Percentiles rank a stretch among this genome's conserved stretches.
Conservation (phyloP, 1,284 basidiomycete genomes). For the Ustilago trichophora region DNA sequence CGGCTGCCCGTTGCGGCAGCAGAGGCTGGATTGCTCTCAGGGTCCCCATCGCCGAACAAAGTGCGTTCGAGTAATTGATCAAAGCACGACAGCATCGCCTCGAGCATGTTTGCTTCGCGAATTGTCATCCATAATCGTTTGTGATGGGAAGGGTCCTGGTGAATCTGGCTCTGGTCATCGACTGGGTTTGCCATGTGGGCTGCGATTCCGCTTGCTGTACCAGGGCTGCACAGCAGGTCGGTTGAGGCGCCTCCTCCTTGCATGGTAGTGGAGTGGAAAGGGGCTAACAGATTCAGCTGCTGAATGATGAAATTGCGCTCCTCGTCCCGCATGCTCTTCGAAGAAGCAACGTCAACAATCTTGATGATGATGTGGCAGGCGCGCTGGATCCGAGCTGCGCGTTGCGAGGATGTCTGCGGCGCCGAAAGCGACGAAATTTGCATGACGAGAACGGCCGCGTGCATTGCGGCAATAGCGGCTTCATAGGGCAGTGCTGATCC, state of each 20-base stretch:
- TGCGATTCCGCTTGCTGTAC: constrained; percentile 20
- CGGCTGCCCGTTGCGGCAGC: neutral
- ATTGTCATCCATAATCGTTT: constrained; percentile 16
- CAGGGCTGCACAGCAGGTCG: constrained; percentile 7
- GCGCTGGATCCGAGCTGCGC: neutral
- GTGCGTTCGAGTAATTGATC: constrained; percentile 10
- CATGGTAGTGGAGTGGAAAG: neutral
- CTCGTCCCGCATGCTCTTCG: neutral
- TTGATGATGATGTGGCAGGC: constrained; percentile 14
- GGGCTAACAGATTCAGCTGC: constrained; percentile 17
- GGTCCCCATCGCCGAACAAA: constrained; percentile 10
- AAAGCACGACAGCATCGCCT: constrained; percentile 10
- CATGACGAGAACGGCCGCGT: constrained; percentile 16
- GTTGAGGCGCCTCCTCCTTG: neutral
- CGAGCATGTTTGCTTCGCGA: constrained; percentile 14
- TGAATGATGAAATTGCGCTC: constrained; percentile 3
- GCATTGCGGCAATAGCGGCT: constrained; percentile 4
- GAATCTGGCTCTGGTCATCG: neutral
- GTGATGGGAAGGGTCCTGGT: neutral
- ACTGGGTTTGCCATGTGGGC: neutral
- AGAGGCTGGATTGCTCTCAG: neutral
- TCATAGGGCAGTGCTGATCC: neutral
- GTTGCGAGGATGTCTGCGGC: neutral
- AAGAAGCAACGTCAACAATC: constrained; percentile 1
- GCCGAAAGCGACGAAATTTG: constrained; percentile 5